A percentile compares a stretch with the other conserved stretches of the same genome.
Evolutionary conservation across 441 rosid genomes (phyloP).

Genomic region (Pelargonium myrrhifolium): DNA sequence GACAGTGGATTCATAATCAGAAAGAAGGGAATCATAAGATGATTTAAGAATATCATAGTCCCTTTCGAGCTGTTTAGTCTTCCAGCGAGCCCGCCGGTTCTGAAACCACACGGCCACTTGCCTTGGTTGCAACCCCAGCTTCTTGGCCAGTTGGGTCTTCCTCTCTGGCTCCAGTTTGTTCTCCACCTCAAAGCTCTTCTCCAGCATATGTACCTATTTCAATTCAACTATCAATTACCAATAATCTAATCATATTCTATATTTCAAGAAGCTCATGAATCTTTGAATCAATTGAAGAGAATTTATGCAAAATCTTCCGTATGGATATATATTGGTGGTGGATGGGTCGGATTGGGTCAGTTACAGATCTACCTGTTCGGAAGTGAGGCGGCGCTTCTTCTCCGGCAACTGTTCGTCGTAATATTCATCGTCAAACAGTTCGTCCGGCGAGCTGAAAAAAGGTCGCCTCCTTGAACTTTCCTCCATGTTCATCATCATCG

Average conservation of each 20-base stretch:
- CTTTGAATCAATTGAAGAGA: background rate
- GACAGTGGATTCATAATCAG: slow-evolving; percentile 46
- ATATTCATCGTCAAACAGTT: slow-evolving; percentile 64
- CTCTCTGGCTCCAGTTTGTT: slow-evolving; percentile 76
- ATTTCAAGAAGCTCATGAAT: no score
- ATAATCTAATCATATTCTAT: no score
- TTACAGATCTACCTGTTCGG: slow-evolving; percentile 49
- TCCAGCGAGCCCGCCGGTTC: slow-evolving; percentile 72
- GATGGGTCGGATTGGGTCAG: background rate
- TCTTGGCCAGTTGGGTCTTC: slow-evolving; percentile 64
- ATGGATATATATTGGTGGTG: background rate
- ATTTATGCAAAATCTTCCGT: background rate
- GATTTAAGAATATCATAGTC: slow-evolving; percentile 57
- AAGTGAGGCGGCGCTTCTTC: slow-evolving; percentile 84
- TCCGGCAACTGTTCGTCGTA: slow-evolving; percentile 74
- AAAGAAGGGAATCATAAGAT: slow-evolving; percentile 57
- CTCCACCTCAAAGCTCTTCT: slow-evolving; percentile 74
- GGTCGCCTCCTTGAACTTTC: slow-evolving; percentile 62
- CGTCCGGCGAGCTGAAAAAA: slow-evolving; percentile 65
- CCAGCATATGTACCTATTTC: slow-evolving; percentile 53
- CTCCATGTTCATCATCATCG: slow-evolving; percentile 46
- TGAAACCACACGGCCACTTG: slow-evolving; percentile 86
- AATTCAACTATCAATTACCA: no score
- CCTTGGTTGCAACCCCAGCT: slow-evolving; percentile 66
- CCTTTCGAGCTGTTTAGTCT: slow-evolving; percentile 66